Percentiles rank a stretch among this genome's conserved stretches.
phyloP scores from a whole-genome alignment of 2,329 filamentous ascomycete species.

The Fusarium stilboides region DNA sequence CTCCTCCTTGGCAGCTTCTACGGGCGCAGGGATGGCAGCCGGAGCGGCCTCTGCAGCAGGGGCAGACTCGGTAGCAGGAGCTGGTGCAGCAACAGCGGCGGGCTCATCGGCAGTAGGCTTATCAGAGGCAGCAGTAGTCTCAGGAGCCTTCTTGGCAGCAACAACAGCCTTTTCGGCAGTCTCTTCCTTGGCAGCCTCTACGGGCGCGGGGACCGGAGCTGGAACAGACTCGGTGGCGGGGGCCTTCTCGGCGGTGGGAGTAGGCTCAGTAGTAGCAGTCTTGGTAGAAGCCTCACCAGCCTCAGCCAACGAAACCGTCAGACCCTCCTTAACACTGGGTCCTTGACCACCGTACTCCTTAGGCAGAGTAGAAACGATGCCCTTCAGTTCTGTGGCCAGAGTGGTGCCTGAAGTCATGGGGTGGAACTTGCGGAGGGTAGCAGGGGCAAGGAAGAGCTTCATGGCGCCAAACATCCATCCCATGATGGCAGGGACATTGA shows the following conservation, averaged over 20 bases:
- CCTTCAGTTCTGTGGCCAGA: slow-evolving; percentile 73
- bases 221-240: slow-evolving; percentile 10
- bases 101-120: slow-evolving; percentile 17
- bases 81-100: not conserved
- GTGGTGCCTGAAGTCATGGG: slow-evolving; percentile 81
- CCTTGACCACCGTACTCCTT: slow-evolving; percentile 85
- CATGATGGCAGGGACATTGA: slow-evolving; percentile 94
- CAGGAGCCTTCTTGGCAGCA: slow-evolving; percentile 34
- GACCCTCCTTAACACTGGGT: slow-evolving; percentile 57
- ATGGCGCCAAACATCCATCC: slow-evolving; percentile 85
- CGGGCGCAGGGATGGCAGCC: slow-evolving; percentile 27
- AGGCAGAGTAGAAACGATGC: slow-evolving; percentile 76
- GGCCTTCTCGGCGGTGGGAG: slow-evolving; percentile 15
- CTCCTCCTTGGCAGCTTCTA: slow-evolving; percentile 39
- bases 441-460: slow-evolving; percentile 81
- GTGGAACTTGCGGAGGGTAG: slow-evolving; percentile 85
- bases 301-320: slow-evolving; percentile 51
- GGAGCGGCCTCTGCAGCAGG: slow-evolving; percentile 10
- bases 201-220: slow-evolving; percentile 27
- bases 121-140: not conserved
- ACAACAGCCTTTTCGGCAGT: slow-evolving; percentile 33
- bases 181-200: slow-evolving; percentile 40
- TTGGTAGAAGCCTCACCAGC: slow-evolving; percentile 29
- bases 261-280: slow-evolving; percentile 7
- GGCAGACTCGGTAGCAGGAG: not conserved